phyloP scores from a whole-genome alignment of 2,329 filamentous ascomycete genomes.

The Claviceps arundinis region DNA sequence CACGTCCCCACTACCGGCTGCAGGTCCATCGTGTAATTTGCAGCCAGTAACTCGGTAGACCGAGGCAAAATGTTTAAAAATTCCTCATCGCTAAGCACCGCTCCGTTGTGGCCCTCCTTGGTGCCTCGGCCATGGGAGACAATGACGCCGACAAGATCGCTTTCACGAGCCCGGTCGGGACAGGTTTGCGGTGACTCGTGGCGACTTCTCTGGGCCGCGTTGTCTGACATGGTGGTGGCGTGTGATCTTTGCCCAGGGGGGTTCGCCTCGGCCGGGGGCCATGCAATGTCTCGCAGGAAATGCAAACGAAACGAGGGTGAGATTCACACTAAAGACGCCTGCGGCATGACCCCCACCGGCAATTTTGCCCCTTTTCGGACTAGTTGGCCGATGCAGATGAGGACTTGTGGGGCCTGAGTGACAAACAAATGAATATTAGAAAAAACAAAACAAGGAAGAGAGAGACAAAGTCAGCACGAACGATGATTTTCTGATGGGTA shows the following conservation, averaged over 20 bases:
- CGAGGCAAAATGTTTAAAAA: too few relatives aligned
- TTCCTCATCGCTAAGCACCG: too few relatives aligned
- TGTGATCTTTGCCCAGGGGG: conserved; percentile 25
- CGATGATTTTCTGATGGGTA: too few relatives aligned
- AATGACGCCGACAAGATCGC: background rate
- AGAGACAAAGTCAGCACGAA: background rate
- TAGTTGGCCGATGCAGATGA: conserved; percentile 14
- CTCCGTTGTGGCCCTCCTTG: background rate
- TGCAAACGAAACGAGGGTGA: conserved; percentile 44
- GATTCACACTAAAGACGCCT: conserved; percentile 43
- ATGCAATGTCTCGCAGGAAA: conserved; percentile 48
- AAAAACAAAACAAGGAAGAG: too few relatives aligned
- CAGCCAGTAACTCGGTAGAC: too few relatives aligned
- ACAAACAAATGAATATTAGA: background rate
- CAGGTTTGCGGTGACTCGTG: conserved; percentile 9
- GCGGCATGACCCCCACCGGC: conserved; percentile 56
- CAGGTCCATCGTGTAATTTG: too few relatives aligned
- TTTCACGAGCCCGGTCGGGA: conserved; percentile 32
- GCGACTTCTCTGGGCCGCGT: conserved; percentile 49
- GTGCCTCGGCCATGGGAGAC: background rate
- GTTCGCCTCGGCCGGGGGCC: conserved; percentile 25
- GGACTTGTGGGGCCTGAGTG: too few relatives aligned
- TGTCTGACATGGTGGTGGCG: conserved; percentile 42
- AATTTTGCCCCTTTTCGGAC: conserved; percentile 57
- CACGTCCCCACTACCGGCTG: too few relatives aligned